Evolutionary conservation across 2,329 filamentous ascomycete genomes (phyloP), one percentile per base, ranked within the genome.

Genomic region (Neofusicoccum kwambonambiense): DNA sequence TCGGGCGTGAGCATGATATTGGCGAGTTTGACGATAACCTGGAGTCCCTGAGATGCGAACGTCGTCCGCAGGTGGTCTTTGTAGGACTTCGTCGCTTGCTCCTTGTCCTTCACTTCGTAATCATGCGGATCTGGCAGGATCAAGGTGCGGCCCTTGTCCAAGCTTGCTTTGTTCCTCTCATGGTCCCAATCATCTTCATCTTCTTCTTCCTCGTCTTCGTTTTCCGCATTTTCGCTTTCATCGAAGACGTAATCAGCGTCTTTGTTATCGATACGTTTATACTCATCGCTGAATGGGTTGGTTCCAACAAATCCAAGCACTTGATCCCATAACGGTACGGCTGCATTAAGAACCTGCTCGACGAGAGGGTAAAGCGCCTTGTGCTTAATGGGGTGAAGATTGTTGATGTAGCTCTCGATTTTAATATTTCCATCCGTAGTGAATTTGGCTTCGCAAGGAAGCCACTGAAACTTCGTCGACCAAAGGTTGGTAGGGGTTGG

Each of bases 21-120:
- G 1, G 84, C 80, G 64, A 90, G 76, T 69, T 89, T 88, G 41
- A 88, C 81, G 50, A 89, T 86, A 37, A 89, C 75, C 69, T 90
- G 87, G 8, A 89, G 69, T 2, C 83, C 82, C 5, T 73, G 71
- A 1, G 79, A 69, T 8, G 72, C 68, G 66, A 79, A 83, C n/a
- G 77, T 69, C 17, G 70, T 50, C 47, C 66, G 60, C 3, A 77
- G 47, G 35, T 61, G 17, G 9, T 9, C n/a, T 58, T 58, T 45
- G 54, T 2, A 47, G 7, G 35, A n/a, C 17, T 12, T 58, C 19
- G 13, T 17, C 17, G 31, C 37, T 17, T 45, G 22, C 4, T 34
- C n/a, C 19, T 19, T 58, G n/a, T 60, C 27, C 6, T 45, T 12
- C 3, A 19, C 13, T 1, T 1, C 4, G 56, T 45, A 60, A 1